Base-by-base conservation (phyloP, 1,284 basidiomycete species). In the Cryptococcus maquisensis region DNA sequence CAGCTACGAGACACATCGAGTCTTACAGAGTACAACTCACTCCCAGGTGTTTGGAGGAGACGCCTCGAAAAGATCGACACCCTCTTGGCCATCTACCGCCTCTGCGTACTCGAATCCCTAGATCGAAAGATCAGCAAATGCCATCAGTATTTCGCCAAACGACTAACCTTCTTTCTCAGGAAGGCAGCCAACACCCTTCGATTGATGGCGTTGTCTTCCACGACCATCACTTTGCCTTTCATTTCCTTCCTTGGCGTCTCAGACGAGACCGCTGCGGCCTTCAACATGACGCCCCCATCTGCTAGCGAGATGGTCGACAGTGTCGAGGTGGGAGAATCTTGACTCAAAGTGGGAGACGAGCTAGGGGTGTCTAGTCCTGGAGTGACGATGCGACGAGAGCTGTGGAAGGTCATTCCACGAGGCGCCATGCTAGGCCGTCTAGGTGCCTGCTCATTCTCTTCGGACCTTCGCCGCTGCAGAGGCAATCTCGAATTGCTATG, bases 71-170 rank as follows among this genome's bases (percentile, higher is more conserved):
- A 85, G 77, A n/a, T 83, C 82, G 16, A 96, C 90, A 13, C 90
- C 91, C 55, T 89, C 85, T 49, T 83, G 82, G 7, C 93, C 93
- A 66, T 96, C 87, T 2, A 84, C 83, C 1, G 92, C 90, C 65
- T 89, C 86, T 41, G 83, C 79, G 66, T 81, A 88, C 47, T 88
- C 84, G 67, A 86, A 90, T 18, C 86, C 86, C 86, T 90, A 61
- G 9, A 43, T 40, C 15, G 52, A 32, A 10, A 32, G 16, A 12
- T 53, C 21, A 58, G 48, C 36, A 26, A 49, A 59, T 16, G 10
- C 24, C 16, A 8, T 3, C n/a, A n/a, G 16, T 15, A 45, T 5
- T 5, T 32, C 24, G 16, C 21, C 16, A 44, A 21, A 6, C 15
- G n/a, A 54, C 84, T 71, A 81, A 81, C 91, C 73, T 83, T 86